Evolutionary conservation across 176 grass and related monocot genomes (phyloP).

Genomic region (Dendrocalamus sinicus): DNA sequence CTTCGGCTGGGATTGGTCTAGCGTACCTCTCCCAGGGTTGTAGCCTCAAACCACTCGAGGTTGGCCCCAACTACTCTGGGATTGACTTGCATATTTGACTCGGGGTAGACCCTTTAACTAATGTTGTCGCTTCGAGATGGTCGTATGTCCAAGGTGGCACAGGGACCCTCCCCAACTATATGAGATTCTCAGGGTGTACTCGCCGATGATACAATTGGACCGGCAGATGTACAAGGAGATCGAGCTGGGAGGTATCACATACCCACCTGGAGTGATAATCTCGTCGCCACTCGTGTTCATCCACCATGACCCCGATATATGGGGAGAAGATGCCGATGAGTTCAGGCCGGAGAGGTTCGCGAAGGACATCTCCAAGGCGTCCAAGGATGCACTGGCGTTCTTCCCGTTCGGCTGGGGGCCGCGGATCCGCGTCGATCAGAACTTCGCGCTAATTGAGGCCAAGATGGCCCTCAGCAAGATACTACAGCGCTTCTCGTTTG

Average conservation of each 20-base stretch:
- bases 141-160: too few species aligned
- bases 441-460: constrained; percentile 57
- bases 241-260: constrained; percentile 53
- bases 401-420: constrained; percentile 61
- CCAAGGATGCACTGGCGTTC: constrained; percentile 24
- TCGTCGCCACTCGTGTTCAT: constrained; percentile 38
- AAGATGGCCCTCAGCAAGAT: constrained; percentile 63
- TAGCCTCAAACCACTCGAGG: too few species aligned
- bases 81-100: too few species aligned
- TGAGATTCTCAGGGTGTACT: constrained; percentile 66
- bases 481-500: constrained; percentile 53
- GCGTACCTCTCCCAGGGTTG: too few species aligned
- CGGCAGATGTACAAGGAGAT: constrained; percentile 35
- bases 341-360: constrained; percentile 68
- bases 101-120: too few species aligned
- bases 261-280: constrained; percentile 38
- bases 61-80: too few species aligned
- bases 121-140: too few species aligned
- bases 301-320: constrained; percentile 41
- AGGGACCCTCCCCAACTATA: background rate
- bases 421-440: constrained; percentile 54
- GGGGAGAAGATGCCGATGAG: constrained; percentile 52
- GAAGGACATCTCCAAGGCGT: constrained; percentile 43
- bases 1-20: too few species aligned
- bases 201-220: constrained; percentile 31